Evolutionary conservation across 1,284 basidiomycete genomes (phyloP), one percentile per base, ranked within the genome.

Genomic region (Ustilago cynodontis): DNA sequence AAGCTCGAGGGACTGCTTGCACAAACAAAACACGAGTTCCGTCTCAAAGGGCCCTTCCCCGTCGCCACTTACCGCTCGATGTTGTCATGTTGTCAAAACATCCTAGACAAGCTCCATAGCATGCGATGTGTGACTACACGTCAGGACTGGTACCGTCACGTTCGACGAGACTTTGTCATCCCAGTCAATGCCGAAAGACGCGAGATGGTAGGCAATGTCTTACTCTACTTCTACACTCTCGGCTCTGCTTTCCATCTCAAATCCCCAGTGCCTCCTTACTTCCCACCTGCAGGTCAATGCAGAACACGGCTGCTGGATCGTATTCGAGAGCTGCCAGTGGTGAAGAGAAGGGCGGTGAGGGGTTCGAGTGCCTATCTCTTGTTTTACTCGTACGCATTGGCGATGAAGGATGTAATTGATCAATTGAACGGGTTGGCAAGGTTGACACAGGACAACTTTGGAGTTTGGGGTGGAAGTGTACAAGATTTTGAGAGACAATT

Each of bases 71-170:
- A 98, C 83, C 91, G 93, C 8, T 90, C 91, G 9, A 92, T 98
- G 65, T 87, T 99, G 82, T 91, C 91, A 0, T 92, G 92, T 78
- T 88, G 95, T 78, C 96, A 98, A 86, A 91, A 91, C 5, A 95
- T 98, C 72, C 87, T 87, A 16, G 87, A 87, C 68, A 83, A 84
- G 82, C 87, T 99, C 65, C 96, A 98, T 85, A 93, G 93, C 78
- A 96, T 98, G 93, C 90, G 95, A 47, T 95, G 94, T 83, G 95
- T 98, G 11, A 97, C 94, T 3, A 93, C 93, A 0, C 90, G 94
- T 29, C 92, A 94, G 83, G 94, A 96, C 87, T 98, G 95, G 94
- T 93, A 79, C 39, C 85, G 93, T 90, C 90, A 88, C 59, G 92
- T 98, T 26, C 90, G 93, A 45, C 66, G 72, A 5, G 81, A 82